Conservation (phyloP, 1,139 yeast species). For the Hyphopichia wangnamkhiaoensis region DNA sequence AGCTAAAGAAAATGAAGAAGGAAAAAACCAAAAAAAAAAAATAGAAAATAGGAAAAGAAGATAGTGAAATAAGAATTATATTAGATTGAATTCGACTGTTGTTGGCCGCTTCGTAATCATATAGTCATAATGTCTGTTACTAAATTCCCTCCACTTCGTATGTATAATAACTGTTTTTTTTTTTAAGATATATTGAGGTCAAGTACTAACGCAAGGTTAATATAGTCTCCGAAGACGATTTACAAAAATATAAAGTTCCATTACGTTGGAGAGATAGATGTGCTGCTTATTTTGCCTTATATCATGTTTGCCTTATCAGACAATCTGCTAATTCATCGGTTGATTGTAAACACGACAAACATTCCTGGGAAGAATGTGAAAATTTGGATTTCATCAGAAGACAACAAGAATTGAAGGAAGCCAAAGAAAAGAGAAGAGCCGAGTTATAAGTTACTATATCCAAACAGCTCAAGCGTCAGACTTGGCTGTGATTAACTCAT, state of each 20-base stretch:
- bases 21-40: no score
- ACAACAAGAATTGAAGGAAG: slow-evolving; percentile 67
- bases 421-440: slow-evolving; percentile 43
- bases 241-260: slow-evolving; percentile 80
- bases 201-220: slow-evolving; percentile 13
- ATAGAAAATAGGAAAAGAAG: neutral
- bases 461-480: no score
- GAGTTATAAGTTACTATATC: no score
- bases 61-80: no score
- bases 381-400: slow-evolving; percentile 82
- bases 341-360: slow-evolving; percentile 77
- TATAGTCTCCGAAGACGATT: slow-evolving; percentile 77
- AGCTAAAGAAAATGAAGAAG: neutral
- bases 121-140: slow-evolving; percentile 39
- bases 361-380: slow-evolving; percentile 84
- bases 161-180: slow-evolving; percentile 17
- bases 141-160: slow-evolving; percentile 55
- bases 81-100: no score
- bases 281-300: slow-evolving; percentile 69
- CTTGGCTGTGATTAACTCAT: no score
- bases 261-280: slow-evolving; percentile 85
- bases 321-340: slow-evolving; percentile 48
- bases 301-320: slow-evolving; percentile 49
- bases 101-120: neutral
- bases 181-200: neutral